Percentiles rank a stretch among this genome's conserved stretches.
These are phyloP conservation scores for Aphanocladium album DNA, from an alignment of 2,329 filamentous ascomycete species.

Conservation along the genomic window DNA sequence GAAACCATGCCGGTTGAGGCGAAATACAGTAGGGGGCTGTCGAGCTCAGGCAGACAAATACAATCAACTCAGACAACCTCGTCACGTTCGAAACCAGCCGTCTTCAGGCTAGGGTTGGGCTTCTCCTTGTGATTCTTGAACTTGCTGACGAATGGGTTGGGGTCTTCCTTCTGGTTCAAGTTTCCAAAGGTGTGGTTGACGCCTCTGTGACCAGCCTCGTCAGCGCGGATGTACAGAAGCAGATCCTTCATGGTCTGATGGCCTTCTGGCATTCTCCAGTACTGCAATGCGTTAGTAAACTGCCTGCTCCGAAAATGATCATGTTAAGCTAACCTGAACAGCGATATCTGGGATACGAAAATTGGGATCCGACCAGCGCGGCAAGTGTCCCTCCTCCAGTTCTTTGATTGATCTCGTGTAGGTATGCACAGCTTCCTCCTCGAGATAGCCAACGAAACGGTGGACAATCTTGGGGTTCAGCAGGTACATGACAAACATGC, in stretches of 20 bases:
- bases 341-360: conserved; percentile 84
- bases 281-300: conserved; percentile 35
- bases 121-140: conserved; percentile 65
- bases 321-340: conserved; percentile 42
- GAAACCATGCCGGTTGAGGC: background rate
- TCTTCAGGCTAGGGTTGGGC: conserved; percentile 61
- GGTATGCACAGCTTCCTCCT: conserved; percentile 94
- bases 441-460: conserved; percentile 92
- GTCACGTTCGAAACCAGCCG: conserved; percentile 74
- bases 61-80: conserved; percentile 74
- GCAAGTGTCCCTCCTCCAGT: conserved; percentile 76
- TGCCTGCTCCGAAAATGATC: background rate
- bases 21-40: background rate
- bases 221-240: conserved; percentile 82
- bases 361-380: conserved; percentile 66
- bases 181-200: conserved; percentile 96
- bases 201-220: conserved; percentile 84
- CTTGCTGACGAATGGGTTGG: conserved; percentile 83
- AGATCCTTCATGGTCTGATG: conserved; percentile 79
- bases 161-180: conserved; percentile 76
- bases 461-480: conserved; percentile 83
- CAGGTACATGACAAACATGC: conserved; percentile 84
- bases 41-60: background rate
- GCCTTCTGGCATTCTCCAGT: conserved; percentile 91
- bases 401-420: conserved; percentile 88